Base-by-base conservation (phyloP, 1,284 basidiomycete genomes). In the Sphaerobolus stellatus region DNA sequence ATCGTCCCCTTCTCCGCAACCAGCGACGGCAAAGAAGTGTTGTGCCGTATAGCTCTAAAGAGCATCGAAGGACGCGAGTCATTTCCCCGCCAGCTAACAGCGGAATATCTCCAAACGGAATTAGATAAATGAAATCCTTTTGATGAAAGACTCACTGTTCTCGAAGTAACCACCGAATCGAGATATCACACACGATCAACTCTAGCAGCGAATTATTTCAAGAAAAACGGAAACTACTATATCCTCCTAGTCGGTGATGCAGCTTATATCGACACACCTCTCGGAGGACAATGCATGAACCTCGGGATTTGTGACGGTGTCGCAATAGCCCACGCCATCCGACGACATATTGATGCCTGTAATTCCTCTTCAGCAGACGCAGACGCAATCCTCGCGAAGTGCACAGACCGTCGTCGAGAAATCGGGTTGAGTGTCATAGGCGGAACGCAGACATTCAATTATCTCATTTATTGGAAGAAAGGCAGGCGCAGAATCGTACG, bases 271-370 rank as follows among this genome's bases (percentile, higher is more conserved):
- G 75, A 76, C 54, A 70, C 72, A 4, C 75, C 76, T 25, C 62
- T 70, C 5, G 75, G 74, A n/a, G 76, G 75, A 0, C 74, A 75
- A 52, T 75, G 76, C 5, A 75, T 77, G 74, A 76, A 75, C 45
- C 69, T 75, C 7, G 73, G 73, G 9, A 64, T 77, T n/a, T 69
- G 75, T 20, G 75, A 77, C 56, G 73, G 73, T 2, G 63, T 74
- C 22, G 63, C 64, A 34, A 62, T 76, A 1, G 73, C 67, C 22
- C 61, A 58, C 16, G 44, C 51, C 16, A 36, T 52, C 20, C 6
- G 25, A 2, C 4, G 5, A 20, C 51, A 52, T 18, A 11, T 46
- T n/a, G n/a, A n/a, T n/a, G n/a, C n/a, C 18, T 6, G 18, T 4
- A 18, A 11, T 11, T 22, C 41, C 3, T 13, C 7, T 27, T 3